Percentiles rank a stretch among this genome's conserved stretches.
phyloP scores from a whole-genome alignment of 805 yeast genomes.

The Wickerhamiella sergipiensis region DNA sequence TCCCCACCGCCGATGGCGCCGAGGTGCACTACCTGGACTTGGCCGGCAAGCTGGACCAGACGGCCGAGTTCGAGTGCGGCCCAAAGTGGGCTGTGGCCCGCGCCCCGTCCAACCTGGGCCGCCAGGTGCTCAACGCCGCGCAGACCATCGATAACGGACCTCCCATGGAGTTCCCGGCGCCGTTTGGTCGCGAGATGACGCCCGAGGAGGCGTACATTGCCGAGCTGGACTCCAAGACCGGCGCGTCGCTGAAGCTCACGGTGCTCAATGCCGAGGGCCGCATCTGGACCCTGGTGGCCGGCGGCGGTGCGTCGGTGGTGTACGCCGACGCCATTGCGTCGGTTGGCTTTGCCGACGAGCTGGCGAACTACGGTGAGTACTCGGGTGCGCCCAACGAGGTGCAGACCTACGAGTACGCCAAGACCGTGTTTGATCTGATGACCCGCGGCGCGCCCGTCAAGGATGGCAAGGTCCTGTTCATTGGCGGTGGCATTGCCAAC shows the following conservation, averaged over 20 bases:
- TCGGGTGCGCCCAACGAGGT: conserved; percentile 36
- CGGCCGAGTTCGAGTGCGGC: conserved; percentile 37
- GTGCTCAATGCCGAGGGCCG: conserved; percentile 31
- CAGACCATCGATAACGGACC: conserved; percentile 31
- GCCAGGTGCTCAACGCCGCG: conserved; percentile 17
- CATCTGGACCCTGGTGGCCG: conserved; percentile 36
- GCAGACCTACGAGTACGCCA: conserved; percentile 35
- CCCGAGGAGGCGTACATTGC: conserved; percentile 35
- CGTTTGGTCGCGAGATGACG: conserved; percentile 33
- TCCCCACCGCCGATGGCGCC: conserved; percentile 27
- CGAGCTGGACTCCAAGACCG: conserved; percentile 35
- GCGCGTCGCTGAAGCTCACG: conserved; percentile 34
- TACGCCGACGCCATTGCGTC: conserved; percentile 36
- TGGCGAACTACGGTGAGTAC: conserved; percentile 36
- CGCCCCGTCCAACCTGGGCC: conserved; percentile 30
- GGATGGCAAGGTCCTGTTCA: conserved; percentile 32
- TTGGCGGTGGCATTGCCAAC: conserved; percentile 37
- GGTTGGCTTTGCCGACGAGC: conserved; percentile 32
- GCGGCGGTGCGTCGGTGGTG: conserved; percentile 36
- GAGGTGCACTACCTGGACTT: conserved; percentile 34
- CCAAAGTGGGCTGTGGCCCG: conserved; percentile 37
- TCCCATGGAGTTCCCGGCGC: conserved; percentile 37
- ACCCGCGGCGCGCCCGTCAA: conserved; percentile 28
- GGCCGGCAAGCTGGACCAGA: conserved; percentile 35
- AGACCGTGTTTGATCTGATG: conserved; percentile 34